Evolutionary conservation across 148 eudicot genomes (phyloP).

Genomic region (Dianthus caryophyllus): DNA sequence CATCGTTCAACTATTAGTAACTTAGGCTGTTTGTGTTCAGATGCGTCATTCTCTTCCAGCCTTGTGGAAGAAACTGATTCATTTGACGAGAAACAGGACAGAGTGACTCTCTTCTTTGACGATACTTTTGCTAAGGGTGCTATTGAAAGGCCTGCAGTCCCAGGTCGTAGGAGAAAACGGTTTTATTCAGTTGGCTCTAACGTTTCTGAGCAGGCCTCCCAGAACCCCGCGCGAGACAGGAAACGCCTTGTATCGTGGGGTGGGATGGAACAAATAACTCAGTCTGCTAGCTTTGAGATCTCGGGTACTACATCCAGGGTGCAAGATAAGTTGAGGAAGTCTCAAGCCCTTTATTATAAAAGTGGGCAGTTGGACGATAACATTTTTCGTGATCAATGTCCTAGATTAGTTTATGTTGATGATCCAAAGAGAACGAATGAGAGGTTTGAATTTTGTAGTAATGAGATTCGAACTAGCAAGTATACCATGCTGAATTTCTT

Average conservation of each 20-base stretch:
- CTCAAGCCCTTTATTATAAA: slow-evolving; percentile 47
- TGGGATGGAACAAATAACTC: slow-evolving; percentile 53
- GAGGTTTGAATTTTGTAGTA: slow-evolving; percentile 61
- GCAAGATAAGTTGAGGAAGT: slow-evolving; percentile 38
- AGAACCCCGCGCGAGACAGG: slow-evolving; percentile 48
- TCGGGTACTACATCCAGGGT: slow-evolving; percentile 42
- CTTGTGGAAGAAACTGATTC: slow-evolving; percentile 26
- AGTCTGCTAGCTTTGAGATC: slow-evolving; percentile 35
- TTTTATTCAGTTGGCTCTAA: slow-evolving; percentile 39
- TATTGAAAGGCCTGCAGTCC: slow-evolving; percentile 23
- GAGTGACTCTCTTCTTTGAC: slow-evolving; percentile 19
- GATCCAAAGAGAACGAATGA: slow-evolving; percentile 79
- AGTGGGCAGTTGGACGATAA: slow-evolving; percentile 73
- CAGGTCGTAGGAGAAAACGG: slow-evolving; percentile 25
- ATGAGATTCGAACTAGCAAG: slow-evolving; percentile 84
- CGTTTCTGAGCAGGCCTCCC: slow-evolving; percentile 27
- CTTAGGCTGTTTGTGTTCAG: slow-evolving; percentile 32
- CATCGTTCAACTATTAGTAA: slow-evolving; percentile 30
- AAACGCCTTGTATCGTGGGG: slow-evolving; percentile 67
- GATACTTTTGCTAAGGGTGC: slow-evolving; percentile 27
- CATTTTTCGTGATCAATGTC: slow-evolving; percentile 51
- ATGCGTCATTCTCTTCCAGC: slow-evolving; percentile 33
- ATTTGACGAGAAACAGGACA: slow-evolving; percentile 33
- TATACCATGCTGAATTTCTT: slow-evolving; percentile 75
- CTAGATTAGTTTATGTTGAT: slow-evolving; percentile 45